Evolutionary conservation across 2,329 filamentous ascomycete genomes (phyloP).

Genomic region (Diaporthe vexans): DNA sequence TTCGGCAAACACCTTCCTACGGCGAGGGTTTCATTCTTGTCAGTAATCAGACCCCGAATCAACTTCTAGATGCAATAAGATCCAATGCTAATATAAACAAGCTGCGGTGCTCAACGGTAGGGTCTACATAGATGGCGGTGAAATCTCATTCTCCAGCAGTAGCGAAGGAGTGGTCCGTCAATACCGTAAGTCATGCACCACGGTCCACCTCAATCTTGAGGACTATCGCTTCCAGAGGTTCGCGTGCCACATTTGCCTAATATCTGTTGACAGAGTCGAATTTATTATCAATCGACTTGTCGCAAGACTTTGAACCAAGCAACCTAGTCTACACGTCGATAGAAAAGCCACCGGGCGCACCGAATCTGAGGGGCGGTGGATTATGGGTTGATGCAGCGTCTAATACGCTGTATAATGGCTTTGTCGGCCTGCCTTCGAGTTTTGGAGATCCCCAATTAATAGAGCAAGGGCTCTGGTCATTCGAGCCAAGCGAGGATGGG

Average conservation of each 20-base stretch:
- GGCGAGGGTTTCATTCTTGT: too few species aligned
- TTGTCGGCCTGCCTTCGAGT: constrained; percentile 2
- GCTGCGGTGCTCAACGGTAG: constrained; percentile 7
- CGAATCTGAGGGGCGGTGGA: constrained; percentile 9
- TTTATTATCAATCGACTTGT: constrained; percentile 24
- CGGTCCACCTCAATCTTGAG: background rate
- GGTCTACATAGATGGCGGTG: constrained; percentile 7
- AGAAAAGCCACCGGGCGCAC: constrained; percentile 23
- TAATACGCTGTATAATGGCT: constrained; percentile 20
- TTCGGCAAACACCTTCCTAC: too few species aligned
- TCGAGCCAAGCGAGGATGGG: constrained; percentile 29
- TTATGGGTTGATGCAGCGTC: constrained; percentile 24
- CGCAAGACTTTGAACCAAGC: constrained; percentile 13
- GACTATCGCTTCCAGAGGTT: background rate
- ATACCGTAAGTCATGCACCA: background rate
- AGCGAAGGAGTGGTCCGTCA: background rate
- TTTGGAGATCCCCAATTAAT: constrained; percentile 7
- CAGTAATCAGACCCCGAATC: background rate
- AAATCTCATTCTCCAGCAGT: constrained; percentile 1
- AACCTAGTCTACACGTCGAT: constrained; percentile 10
- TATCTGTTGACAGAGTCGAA: background rate
- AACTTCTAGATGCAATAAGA: background rate
- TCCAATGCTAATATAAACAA: background rate
- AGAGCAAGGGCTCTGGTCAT: constrained; percentile 33
- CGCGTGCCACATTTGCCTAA: background rate